Evolutionary conservation across 345 rosid genomes (phyloP).

Genomic region (Fremontodendron californicum): DNA sequence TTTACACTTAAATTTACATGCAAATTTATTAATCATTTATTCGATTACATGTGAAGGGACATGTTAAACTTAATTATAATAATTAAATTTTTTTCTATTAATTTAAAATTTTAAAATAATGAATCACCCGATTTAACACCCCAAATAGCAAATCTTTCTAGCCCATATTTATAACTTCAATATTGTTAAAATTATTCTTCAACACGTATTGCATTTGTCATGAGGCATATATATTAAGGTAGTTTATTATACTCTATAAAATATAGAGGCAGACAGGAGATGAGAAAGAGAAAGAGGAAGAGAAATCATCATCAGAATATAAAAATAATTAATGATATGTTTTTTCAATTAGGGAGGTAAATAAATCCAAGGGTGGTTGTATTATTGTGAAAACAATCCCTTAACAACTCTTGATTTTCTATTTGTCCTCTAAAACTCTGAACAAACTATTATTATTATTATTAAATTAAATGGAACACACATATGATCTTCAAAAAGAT

Average conservation of each 20-base stretch:
- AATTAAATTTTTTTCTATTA: too few relatives aligned
- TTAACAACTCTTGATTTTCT: not conserved
- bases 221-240: too few relatives aligned
- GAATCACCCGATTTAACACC: too few relatives aligned
- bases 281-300: not conserved
- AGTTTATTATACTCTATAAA: not conserved
- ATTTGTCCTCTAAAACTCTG: not conserved
- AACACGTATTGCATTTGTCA: not conserved
- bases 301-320: too few relatives aligned
- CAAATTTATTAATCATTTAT: too few relatives aligned
- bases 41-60: too few relatives aligned
- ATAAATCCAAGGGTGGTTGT: not conserved
- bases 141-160: too few relatives aligned
- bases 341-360: not conserved
- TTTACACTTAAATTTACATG: too few relatives aligned
- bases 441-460: not conserved
- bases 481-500: not conserved
- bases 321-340: not conserved
- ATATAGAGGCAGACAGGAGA: not conserved
- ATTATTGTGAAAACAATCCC: slow-evolving; percentile 11
- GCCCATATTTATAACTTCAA: too few relatives aligned
- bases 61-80: too few relatives aligned
- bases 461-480: not conserved
- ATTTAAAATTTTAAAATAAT: too few relatives aligned
- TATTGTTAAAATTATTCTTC: not conserved